phyloP scores from a whole-genome alignment of 176 grass and related monocot species.

The Urochloa ruziziensis region DNA sequence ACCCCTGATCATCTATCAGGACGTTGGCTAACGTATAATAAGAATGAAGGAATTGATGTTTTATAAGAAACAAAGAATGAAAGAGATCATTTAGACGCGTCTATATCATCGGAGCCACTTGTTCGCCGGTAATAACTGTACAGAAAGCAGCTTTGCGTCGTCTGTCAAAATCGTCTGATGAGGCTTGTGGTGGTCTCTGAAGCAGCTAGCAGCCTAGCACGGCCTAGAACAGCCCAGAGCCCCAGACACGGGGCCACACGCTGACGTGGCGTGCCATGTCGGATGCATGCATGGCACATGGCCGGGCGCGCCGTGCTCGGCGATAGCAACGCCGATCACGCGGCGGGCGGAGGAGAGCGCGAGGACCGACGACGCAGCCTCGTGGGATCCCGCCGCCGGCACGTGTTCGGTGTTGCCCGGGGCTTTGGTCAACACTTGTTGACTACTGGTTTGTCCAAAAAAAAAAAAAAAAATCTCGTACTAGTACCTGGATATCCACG shows the following conservation, averaged over 20 bases:
- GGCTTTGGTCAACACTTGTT: not conserved
- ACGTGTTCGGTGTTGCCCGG: not conserved
- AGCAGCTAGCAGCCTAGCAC: not conserved
- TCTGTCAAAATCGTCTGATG: not conserved
- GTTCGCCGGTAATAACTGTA: not conserved
- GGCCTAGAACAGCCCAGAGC: not conserved
- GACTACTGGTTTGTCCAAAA: not conserved
- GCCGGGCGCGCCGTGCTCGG: not conserved
- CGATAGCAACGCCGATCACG: not conserved
- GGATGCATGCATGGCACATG: not conserved
- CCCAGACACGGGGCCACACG: not conserved
- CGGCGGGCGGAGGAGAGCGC: not conserved
- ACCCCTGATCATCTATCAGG: no score
- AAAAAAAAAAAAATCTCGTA: no score
- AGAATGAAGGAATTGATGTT: no score
- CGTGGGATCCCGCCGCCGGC: not conserved
- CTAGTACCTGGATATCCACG: not conserved
- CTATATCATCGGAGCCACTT: not conserved
- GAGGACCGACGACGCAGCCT: not conserved
- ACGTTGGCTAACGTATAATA: no score
- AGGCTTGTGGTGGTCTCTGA: not conserved
- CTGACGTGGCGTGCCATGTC: not conserved
- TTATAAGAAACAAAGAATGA: not conserved
- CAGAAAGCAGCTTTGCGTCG: not conserved
- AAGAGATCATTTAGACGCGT: not conserved